Base-by-base conservation (phyloP, 1,284 basidiomycete genomes). In the Veloboletus limbatus region DNA sequence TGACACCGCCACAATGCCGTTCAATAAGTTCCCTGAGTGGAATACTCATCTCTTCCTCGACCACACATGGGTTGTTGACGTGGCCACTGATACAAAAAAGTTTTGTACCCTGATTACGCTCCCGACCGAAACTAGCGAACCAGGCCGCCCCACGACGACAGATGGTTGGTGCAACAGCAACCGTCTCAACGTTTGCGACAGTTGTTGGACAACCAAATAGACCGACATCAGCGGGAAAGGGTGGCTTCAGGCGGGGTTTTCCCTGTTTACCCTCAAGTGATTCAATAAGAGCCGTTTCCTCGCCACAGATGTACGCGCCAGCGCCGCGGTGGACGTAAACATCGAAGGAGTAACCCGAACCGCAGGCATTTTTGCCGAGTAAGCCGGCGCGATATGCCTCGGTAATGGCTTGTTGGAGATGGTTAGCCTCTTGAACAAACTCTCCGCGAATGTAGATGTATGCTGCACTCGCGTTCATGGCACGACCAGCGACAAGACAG, bases 401-500 rank as follows among this genome's bases (percentile, higher is more conserved):
- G 61, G 88, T 80, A 70, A 99, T 97, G 44, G 96, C 95, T 66
- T 92, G 86, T 69, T 96, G 92, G 35, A 98, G 78, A 68, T 96
- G 92, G 7, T 85, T 81, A 2, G 93, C 95, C 71, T 98, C 96
- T 69, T 94, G 89, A 72, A 89, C 88, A 72, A 99, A 99, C 71
- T 99, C 96, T 60, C 96, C 96, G 57, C 97, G 94, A 60, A 97
- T 94, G 73, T 98, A 99, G 69, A 99, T 99, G 78, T 98, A 99
- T 25, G 96, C 96, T 46, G 95, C 93, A 47, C 72, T 96, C 40
- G 95, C 96, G 70, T 98, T 98, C 96, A 98, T 99, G 16, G 79
- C 88, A 49, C 96, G 88, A n/a, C 96, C 96, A 38, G 96, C 96
- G 49, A 99, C 88, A 41, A 99, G 82, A 69, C 97, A 99, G 25